Evolutionary conservation across 2,329 filamentous ascomycete genomes (phyloP), one percentile per base, ranked within the genome.

Genomic region (Dryadomyces quercivorus): DNA sequence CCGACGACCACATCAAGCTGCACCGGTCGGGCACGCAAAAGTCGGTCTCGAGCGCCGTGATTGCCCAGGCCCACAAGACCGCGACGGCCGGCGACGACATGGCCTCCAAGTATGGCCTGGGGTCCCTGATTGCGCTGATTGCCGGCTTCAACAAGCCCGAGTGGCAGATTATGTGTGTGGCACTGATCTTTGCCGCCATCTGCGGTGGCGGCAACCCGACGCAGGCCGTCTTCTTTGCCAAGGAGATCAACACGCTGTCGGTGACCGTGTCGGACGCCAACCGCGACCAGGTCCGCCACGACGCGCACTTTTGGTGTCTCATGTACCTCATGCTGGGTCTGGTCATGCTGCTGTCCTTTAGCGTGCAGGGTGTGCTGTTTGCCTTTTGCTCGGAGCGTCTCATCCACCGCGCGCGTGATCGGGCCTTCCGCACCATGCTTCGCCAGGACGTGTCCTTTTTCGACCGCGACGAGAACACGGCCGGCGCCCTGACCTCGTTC

Each of bases 371-470:
- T 51, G 63, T 86, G 52, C 74, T 84, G 2, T 91, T 97, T 61
- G 91, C 89, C 18, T 83, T 82, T 63, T 91, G 88, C 70, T 93
- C 89, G n/a, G 88, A 95, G 71, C 78, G 82, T 44, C 78, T 97
- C 22, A 80, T 96, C 54, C 87, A 88, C 65, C 83, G 89, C 20
- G 88, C 92, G 1, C 82, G 93, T 61, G 83, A 93, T 67, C 76
- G 75, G 55, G 86, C 90, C 7, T 96, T 98, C 74, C 79, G 91
- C 36, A 77, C 85, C 22, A 89, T 97, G 73, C 80, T 97, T 52
- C 86, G 91, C 59, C 92, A 97, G 69, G 93, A 97, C 59, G 91
- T 97, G 56, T 75, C 82, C 31, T 97, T 91, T 68, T 98, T 96
- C 62, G 93, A 97, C 67, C 77, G 76, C 47, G 88, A 94, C 59